Evolutionary conservation across 75 land plant genomes (phyloP).

Genomic region (Adiantum capillusveneris): DNA sequence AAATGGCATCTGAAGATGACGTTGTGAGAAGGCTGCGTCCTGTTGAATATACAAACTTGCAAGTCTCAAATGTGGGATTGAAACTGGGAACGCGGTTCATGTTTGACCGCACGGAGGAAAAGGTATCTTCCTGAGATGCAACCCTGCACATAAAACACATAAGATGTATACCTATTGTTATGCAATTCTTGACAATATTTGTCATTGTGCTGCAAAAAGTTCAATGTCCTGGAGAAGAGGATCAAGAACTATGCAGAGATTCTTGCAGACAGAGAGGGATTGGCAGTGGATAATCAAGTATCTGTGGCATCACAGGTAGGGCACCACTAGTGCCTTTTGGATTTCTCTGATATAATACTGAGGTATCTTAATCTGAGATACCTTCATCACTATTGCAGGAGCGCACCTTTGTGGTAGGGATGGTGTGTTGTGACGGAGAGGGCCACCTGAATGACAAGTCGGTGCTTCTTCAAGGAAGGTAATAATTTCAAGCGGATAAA

Average conservation of each 20-base stretch:
- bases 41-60: constrained; percentile 42
- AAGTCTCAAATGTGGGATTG: constrained; percentile 35
- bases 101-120: constrained; percentile 68
- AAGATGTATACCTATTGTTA: too few species aligned
- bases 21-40: constrained; percentile 53
- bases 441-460: constrained; percentile 93
- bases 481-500: constrained; percentile 6
- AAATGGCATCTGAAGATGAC: constrained; percentile 46
- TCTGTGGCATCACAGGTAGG: constrained; percentile 84
- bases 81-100: constrained; percentile 70
- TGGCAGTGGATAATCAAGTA: constrained; percentile 48
- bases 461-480: constrained; percentile 88
- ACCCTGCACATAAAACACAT: too few species aligned
- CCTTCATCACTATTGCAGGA: constrained; percentile 38
- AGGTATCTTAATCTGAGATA: too few species aligned
- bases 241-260: constrained; percentile 43
- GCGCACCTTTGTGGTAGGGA: constrained; percentile 67
- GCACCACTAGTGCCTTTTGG: not conserved
- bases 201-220: constrained; percentile 34
- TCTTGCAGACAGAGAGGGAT: constrained; percentile 36
- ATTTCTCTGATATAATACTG: too few species aligned
- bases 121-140: constrained; percentile 52
- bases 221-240: constrained; percentile 62
- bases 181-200: too few species aligned
- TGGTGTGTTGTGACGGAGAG: constrained; percentile 90